A percentile compares a stretch with the other conserved stretches of the same genome.
phyloP scores from a whole-genome alignment of 352 stramenopile species.

The Phytophthora sp. region DNA sequence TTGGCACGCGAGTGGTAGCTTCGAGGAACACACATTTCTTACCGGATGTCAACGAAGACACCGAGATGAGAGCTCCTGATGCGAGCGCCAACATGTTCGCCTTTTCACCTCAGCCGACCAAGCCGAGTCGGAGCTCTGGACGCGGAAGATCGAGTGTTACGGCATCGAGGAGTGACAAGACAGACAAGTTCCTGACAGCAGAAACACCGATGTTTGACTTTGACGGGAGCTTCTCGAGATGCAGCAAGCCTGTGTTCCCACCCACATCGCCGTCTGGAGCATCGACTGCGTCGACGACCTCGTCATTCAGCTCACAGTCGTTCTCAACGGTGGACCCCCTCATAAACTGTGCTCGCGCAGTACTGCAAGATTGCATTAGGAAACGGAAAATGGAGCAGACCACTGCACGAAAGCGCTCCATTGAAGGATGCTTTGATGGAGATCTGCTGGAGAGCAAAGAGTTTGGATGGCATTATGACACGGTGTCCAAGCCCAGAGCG shows the following conservation, averaged over 20 bases:
- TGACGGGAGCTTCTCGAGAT: constrained; percentile 17
- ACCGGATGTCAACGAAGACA: constrained; percentile 30
- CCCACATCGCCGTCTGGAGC: constrained; percentile 35
- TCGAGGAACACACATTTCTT: constrained; percentile 17
- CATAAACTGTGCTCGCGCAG: constrained; percentile 61
- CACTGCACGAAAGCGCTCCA: constrained; percentile 68
- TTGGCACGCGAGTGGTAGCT: constrained; percentile 6
- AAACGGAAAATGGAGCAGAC: constrained; percentile 60
- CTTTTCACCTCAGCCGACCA: constrained; percentile 19
- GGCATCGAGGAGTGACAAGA: constrained; percentile 10
- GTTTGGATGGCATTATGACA: constrained; percentile 34
- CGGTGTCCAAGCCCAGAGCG: constrained; percentile 47
- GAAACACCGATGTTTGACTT: constrained; percentile 22
- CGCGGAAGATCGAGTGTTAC: constrained; percentile 7
- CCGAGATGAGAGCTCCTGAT: constrained; percentile 29
- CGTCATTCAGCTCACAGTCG: constrained; percentile 44
- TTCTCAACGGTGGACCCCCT: constrained; percentile 58
- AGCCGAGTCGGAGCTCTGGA: constrained; percentile 9
- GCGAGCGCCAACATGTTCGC: constrained; percentile 16
- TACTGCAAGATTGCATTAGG: constrained; percentile 77
- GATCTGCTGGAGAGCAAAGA: constrained; percentile 44
- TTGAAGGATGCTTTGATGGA: constrained; percentile 54
- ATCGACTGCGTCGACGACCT: constrained; percentile 52
- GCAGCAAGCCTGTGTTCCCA: constrained; percentile 20
- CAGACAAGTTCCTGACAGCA: neutral